phyloP scores from a whole-genome alignment of 441 rosid genomes.

The Jatropha multifida region DNA sequence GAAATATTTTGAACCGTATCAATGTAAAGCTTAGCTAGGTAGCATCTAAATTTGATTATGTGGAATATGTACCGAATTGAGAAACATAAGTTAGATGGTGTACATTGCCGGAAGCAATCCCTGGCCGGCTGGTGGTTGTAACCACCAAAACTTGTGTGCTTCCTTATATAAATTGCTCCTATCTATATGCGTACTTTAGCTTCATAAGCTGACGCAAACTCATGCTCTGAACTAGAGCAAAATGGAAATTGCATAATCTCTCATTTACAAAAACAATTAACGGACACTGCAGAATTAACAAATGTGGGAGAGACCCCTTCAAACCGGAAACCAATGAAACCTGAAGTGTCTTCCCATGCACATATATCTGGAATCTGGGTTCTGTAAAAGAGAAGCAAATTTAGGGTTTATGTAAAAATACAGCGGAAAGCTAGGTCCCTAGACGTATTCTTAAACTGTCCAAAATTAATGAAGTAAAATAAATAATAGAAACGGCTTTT shows the following conservation, averaged over 20 bases:
- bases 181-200: background rate
- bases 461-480: no score
- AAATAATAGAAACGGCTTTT: no score
- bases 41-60: background rate
- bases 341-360: background rate
- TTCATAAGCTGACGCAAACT: constrained; percentile 4
- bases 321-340: background rate
- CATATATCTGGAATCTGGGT: background rate
- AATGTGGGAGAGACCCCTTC: background rate
- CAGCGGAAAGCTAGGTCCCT: no score
- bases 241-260: constrained; percentile 1
- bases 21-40: background rate
- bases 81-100: constrained; percentile 9
- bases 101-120: background rate
- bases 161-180: background rate
- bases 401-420: background rate
- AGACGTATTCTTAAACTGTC: no score
- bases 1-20: background rate
- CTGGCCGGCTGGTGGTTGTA: background rate
- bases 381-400: background rate
- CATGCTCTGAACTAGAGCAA: background rate
- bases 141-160: background rate
- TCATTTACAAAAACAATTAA: background rate
- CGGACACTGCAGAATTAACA: background rate
- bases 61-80: background rate